These are phyloP conservation scores for Pterocarpus macrocarpus DNA, from an alignment of 306 rosid species.

Conservation along the genomic window DNA sequence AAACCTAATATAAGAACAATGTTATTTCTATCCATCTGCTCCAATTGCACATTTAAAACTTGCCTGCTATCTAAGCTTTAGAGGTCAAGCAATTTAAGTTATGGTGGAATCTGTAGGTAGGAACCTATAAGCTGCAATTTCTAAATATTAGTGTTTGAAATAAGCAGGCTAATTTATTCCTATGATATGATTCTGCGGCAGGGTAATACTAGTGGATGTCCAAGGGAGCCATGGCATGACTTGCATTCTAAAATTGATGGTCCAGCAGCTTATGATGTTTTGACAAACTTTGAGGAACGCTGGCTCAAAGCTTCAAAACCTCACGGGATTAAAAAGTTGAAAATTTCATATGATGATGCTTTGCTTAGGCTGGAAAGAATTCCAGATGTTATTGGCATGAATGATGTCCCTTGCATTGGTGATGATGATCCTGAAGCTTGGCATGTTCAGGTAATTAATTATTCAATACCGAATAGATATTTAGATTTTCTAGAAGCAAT, in stretches of 20 bases:
- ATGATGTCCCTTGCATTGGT: slow-evolving; percentile 57
- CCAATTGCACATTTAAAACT: slow-evolving; percentile 5
- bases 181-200: slow-evolving; percentile 50
- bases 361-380: slow-evolving; percentile 88
- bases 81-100: slow-evolving; percentile 36
- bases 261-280: slow-evolving; percentile 98
- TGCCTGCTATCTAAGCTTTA: slow-evolving; percentile 2
- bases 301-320: slow-evolving; percentile 96
- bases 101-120: slow-evolving; percentile 28
- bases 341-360: slow-evolving; percentile 72
- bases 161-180: slow-evolving; percentile 30
- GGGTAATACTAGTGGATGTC: slow-evolving; percentile 87
- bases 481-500: slow-evolving; percentile 33
- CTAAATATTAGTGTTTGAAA: slow-evolving; percentile 30
- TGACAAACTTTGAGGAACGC: slow-evolving; percentile 95
- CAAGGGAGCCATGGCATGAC: slow-evolving; percentile 99
- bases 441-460: slow-evolving; percentile 88
- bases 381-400: slow-evolving; percentile 76
- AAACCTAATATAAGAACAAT: background rate
- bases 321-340: slow-evolving; percentile 86
- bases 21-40: background rate
- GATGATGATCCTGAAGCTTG: slow-evolving; percentile 88
- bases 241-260: slow-evolving; percentile 95
- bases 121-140: slow-evolving; percentile 7
- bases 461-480: slow-evolving; percentile 12